A percentile compares a stretch with the other conserved stretches of the same genome.
phyloP scores from a whole-genome alignment of 768 basidiomycete species.

The Holtermanniella nyarrowii region DNA sequence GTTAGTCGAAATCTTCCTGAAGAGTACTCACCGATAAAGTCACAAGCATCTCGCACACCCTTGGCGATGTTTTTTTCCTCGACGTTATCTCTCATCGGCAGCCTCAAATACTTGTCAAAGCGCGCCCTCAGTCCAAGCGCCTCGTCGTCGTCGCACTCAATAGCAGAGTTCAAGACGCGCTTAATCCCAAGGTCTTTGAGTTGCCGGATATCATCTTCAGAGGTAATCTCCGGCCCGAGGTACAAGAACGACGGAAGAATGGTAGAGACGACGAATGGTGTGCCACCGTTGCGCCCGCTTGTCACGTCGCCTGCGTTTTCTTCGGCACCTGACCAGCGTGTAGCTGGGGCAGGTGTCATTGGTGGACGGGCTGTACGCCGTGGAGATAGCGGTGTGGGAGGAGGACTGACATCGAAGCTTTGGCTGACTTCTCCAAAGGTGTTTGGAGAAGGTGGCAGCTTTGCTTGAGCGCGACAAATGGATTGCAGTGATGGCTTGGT shows the following conservation, averaged over 20 bases:
- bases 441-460: conserved; percentile 26
- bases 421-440: conserved; percentile 19
- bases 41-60: conserved; percentile 74
- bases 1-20: neutral
- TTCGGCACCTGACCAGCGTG: neutral
- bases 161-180: conserved; percentile 81
- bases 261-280: conserved; percentile 66
- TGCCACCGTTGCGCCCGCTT: conserved; percentile 13
- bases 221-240: conserved; percentile 76
- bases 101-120: conserved; percentile 75
- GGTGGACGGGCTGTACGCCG: neutral
- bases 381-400: neutral
- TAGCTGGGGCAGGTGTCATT: neutral
- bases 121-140: conserved; percentile 54
- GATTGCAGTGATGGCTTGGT: conserved; percentile 14
- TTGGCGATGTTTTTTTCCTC: conserved; percentile 80
- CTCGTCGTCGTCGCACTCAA: conserved; percentile 72
- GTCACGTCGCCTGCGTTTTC: neutral
- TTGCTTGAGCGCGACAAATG: conserved; percentile 17
- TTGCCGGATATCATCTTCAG: conserved; percentile 62
- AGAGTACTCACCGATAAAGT: conserved; percentile 62
- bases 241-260: conserved; percentile 86
- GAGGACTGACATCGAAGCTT: neutral
- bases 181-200: conserved; percentile 66
- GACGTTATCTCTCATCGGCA: conserved; percentile 90